A percentile compares a stretch with the other conserved stretches of the same genome.
Evolutionary conservation across 1,139 yeast species (phyloP).

Genomic region (Tardiomyces blankii): DNA sequence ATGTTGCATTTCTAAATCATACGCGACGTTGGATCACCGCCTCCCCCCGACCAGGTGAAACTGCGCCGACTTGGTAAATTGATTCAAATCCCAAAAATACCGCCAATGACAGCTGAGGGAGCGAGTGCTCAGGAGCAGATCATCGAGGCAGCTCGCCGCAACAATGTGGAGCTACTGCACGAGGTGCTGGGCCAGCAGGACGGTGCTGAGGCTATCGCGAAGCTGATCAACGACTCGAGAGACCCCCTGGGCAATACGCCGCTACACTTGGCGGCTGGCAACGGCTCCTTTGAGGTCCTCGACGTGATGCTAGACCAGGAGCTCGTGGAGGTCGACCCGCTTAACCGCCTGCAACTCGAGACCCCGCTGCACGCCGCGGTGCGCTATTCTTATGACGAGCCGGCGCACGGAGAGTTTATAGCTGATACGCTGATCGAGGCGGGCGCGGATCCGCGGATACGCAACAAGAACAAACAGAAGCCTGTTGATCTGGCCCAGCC

Average conservation of each 20-base stretch:
- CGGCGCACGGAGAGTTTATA: constrained; percentile 75
- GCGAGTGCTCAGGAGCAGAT: constrained; percentile 74
- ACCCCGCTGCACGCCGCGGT: constrained; percentile 89
- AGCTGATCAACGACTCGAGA: constrained; percentile 52
- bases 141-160: constrained; percentile 78
- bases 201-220: constrained; percentile 40
- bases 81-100: no score
- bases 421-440: constrained; percentile 80
- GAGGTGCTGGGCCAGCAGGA: constrained; percentile 39
- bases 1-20: no score
- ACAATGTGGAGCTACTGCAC: constrained; percentile 66
- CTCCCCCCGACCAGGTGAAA: no score
- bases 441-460: constrained; percentile 70
- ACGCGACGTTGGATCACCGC: no score
- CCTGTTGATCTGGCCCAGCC: constrained; percentile 61
- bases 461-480: constrained; percentile 49
- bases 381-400: constrained; percentile 61
- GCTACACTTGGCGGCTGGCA: constrained; percentile 68
- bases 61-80: no score
- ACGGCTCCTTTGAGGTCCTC: constrained; percentile 78
- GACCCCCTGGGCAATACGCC: constrained; percentile 81
- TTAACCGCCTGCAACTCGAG: constrained; percentile 59
- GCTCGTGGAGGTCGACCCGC: constrained; percentile 84
- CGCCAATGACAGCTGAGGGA: constrained; percentile 35
- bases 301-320: constrained; percentile 77